Evolutionary conservation across 1,284 basidiomycete genomes (phyloP).

Genomic region (Exsudoporus floridanus): DNA sequence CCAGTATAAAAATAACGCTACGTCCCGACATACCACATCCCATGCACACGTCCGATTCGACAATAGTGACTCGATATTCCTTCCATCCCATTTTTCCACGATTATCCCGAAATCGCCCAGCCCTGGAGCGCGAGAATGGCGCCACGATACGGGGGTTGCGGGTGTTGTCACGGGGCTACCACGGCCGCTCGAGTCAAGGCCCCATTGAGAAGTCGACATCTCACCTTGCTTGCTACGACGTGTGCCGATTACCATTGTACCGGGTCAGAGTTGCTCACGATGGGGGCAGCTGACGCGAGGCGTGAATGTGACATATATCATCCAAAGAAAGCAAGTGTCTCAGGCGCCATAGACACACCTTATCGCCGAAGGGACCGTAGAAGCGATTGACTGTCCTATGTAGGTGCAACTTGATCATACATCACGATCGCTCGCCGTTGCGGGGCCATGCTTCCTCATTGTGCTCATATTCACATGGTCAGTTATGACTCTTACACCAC

Average conservation of each 20-base stretch:
- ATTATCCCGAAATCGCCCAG: not conserved
- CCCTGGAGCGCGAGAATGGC: not conserved
- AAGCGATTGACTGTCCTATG: conserved; percentile 19
- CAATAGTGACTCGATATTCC: conserved; percentile 2
- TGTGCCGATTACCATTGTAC: conserved; percentile 1
- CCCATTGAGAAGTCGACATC: conserved; percentile 17
- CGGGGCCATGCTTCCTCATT: conserved; percentile 22
- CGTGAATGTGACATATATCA: not conserved
- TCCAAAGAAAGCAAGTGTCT: conserved; percentile 6
- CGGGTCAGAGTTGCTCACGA: conserved; percentile 18
- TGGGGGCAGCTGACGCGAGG: conserved; percentile 18
- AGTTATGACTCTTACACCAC: not conserved
- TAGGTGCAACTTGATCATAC: conserved; percentile 7
- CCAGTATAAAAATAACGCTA: no score
- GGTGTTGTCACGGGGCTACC: conserved; percentile 13
- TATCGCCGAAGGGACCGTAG: conserved; percentile 20
- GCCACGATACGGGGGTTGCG: conserved; percentile 2
- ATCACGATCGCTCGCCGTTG: conserved; percentile 10
- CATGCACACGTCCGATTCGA: not conserved
- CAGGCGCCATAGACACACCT: conserved; percentile 3
- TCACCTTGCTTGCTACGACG: conserved; percentile 6
- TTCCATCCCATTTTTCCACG: not conserved
- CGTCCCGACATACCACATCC: not conserved
- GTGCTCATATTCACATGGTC: conserved; percentile 9
- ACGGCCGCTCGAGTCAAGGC: conserved; percentile 9